Evolutionary conservation across 148 eudicot species (phyloP).

Genomic region (Fagopyrum tataricum): DNA sequence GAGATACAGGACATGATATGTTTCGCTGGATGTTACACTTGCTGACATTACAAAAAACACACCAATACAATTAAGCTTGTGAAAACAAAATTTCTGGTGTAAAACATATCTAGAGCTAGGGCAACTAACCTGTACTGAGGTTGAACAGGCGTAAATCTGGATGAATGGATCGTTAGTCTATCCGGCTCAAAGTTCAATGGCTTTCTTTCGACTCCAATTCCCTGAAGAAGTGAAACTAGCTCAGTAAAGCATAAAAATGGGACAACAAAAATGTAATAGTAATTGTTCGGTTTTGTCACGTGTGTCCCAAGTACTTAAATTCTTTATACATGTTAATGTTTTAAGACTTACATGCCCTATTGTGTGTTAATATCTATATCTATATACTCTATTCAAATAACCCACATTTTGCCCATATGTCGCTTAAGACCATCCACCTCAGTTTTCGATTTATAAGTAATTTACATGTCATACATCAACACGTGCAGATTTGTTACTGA

Average conservation of each 20-base stretch:
- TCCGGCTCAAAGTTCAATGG: slow-evolving; percentile 45
- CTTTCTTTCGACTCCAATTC: slow-evolving; percentile 47
- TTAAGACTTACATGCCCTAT: neutral
- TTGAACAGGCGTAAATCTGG: slow-evolving; percentile 55
- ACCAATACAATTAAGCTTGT: neutral
- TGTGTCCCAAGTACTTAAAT: neutral
- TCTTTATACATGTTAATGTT: neutral
- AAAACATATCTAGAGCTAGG: neutral
- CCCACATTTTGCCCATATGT: no score
- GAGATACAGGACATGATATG: slow-evolving; percentile 93
- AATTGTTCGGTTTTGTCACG: neutral
- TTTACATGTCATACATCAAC: no score
- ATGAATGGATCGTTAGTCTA: slow-evolving; percentile 72
- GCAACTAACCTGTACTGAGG: slow-evolving; percentile 53
- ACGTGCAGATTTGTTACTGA: no score
- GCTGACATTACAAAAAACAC: slow-evolving; percentile 23
- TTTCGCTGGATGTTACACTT: slow-evolving; percentile 61
- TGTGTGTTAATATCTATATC: neutral
- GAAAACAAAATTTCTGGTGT: neutral
- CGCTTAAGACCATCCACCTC: no score
- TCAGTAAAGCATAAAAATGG: neutral
- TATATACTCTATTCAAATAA: no score
- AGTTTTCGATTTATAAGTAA: no score
- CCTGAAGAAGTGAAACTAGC: slow-evolving; percentile 27
- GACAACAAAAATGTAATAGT: neutral